Base-by-base conservation (phyloP, 805 yeast species). In the Starmerella riodocensis region DNA sequence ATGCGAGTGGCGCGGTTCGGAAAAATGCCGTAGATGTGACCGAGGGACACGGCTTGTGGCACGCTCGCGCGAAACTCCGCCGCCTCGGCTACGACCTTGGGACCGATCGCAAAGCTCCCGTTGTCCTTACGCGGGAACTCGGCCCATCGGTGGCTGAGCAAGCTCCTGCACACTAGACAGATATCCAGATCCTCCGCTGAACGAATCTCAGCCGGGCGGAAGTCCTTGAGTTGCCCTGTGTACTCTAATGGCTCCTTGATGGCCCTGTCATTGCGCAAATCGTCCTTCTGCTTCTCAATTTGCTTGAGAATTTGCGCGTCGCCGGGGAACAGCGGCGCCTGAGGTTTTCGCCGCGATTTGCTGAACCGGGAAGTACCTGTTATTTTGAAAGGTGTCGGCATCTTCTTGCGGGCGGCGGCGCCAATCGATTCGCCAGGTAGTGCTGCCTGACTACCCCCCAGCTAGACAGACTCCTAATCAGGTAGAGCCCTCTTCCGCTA, bases 21-120 rank as follows among this genome's bases (percentile, higher is more conserved):
- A 39, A 50, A 59, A 3, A 63, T 45, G 3, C 65, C 61, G 37
- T 61, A 56, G 13, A 62, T 36, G 26, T 61, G 65, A 13, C 54
- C 52, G 8, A 54, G 41, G 42, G 53, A 47, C 11, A 56, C 61
- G 22, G 57, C 36, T 6, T 55, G 56, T 2, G 65, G 63, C n/a
- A 57, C 18, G 2, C 42, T 16, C 21, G 38, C 32, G 9, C 66
- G 48, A 39, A 43, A 54, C 12, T 46, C 39, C 14, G 43, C 43
- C 3, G 56, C 43, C 12, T 53, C 52, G 3, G 57, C 58, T 9
- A 45, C 36, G 4, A 49, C 44, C 1, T 52, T 51, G 11, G 45
- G 40, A 18, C 50, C 47, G 17, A 59, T 37, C 3, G 29, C 26
- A 27, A 26, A 32, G 8, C 13, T 12, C 6, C 45, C 45, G 11